These are phyloP conservation scores for Suillus lakei DNA, from an alignment of 768 basidiomycete species.

Conservation along the genomic window DNA sequence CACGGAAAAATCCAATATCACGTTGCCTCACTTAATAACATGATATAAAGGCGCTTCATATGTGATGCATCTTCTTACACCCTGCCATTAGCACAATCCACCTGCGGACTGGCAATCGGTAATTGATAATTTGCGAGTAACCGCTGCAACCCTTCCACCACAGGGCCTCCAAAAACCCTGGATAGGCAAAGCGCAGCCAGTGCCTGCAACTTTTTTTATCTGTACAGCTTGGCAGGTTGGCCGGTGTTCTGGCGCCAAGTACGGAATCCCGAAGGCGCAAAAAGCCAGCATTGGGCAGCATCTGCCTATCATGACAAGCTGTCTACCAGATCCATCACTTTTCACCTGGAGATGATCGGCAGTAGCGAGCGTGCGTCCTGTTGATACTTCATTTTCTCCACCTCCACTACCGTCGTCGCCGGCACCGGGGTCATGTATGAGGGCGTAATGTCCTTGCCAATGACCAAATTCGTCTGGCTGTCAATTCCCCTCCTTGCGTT, in stretches of 20 bases:
- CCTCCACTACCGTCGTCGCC: not conserved
- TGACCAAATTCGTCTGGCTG: not conserved
- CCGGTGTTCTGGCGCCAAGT: not conserved
- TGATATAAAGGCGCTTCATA: not conserved
- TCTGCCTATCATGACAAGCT: not conserved
- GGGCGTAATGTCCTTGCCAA: not conserved
- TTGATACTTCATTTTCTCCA: not conserved
- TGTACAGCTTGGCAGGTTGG: constrained; percentile 6
- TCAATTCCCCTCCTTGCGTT: not conserved
- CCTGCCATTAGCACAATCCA: not conserved
- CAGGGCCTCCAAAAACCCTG: not conserved
- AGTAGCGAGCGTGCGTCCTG: not conserved
- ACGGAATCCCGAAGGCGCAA: not conserved
- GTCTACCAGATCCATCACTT: not conserved
- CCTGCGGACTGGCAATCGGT: not conserved
- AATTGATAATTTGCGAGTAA: not conserved
- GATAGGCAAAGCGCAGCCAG: not conserved
- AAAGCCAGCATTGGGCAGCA: not conserved
- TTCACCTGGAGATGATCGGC: not conserved
- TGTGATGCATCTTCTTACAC: not conserved
- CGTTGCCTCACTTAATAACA: not conserved
- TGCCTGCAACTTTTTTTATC: not conserved
- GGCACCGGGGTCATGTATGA: not conserved
- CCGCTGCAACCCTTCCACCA: not conserved
- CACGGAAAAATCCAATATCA: not conserved